Conservation (phyloP, 75 land plant genomes). For the Picea sitchensis region DNA sequence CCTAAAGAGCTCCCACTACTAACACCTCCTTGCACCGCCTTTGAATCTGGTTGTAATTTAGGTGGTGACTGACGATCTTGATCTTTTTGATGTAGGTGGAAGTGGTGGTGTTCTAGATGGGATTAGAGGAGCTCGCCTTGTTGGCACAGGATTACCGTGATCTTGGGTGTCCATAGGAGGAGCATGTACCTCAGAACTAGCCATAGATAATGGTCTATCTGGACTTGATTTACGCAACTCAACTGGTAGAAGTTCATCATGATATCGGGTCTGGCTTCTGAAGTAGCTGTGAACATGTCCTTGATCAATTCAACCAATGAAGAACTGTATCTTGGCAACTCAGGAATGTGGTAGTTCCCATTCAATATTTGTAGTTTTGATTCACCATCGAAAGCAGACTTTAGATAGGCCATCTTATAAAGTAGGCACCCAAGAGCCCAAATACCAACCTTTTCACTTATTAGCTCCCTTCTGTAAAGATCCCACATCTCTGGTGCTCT, state of each 20-base stretch:
- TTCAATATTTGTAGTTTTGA: conserved; percentile 94
- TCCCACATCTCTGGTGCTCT: conserved; percentile 99
- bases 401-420: conserved; percentile 79
- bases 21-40: conserved; percentile 14
- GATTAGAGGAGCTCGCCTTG: conserved; percentile 25
- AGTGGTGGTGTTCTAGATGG: conserved; percentile 80
- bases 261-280: conserved; percentile 81
- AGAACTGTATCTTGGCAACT: no score
- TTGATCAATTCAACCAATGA: no score
- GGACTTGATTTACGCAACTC: conserved; percentile 69
- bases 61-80: conserved; percentile 22
- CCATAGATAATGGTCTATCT: conserved; percentile 36
- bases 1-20: conserved; percentile 38
- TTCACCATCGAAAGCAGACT: conserved; percentile 98
- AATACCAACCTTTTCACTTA: conserved; percentile 93
- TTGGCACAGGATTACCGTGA: conserved; percentile 20
- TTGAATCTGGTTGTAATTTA: conserved; percentile 13
- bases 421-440: conserved; percentile 98
- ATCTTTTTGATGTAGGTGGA: conserved; percentile 48
- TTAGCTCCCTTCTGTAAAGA: conserved; percentile 76
- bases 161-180: conserved; percentile 17
- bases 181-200: conserved; percentile 10
- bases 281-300: no score
- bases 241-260: conserved; percentile 68
- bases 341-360: conserved; percentile 88